Evolutionary conservation across 768 basidiomycete species (phyloP).

Genomic region (Trametes punicea): DNA sequence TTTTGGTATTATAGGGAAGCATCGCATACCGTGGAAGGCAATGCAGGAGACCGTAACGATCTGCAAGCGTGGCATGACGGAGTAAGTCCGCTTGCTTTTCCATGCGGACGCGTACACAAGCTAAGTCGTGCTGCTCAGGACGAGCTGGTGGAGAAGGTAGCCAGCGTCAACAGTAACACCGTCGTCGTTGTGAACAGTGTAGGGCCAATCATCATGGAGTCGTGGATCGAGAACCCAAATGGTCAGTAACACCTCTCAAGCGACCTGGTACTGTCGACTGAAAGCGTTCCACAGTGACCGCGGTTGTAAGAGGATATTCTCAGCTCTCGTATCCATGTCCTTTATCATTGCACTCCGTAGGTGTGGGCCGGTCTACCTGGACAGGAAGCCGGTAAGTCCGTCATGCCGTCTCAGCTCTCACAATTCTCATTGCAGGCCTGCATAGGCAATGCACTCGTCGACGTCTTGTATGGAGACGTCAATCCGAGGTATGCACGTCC

Average conservation of each 20-base stretch:
- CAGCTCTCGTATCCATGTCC: constrained; percentile 23
- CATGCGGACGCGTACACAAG: not conserved
- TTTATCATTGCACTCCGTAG: constrained; percentile 1
- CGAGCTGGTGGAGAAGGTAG: constrained; percentile 43
- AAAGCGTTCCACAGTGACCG: constrained; percentile 18
- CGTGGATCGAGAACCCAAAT: constrained; percentile 48
- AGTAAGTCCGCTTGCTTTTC: constrained; percentile 17
- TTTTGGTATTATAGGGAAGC: constrained; percentile 25
- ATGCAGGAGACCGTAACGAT: constrained; percentile 32
- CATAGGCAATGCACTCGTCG: constrained; percentile 36
- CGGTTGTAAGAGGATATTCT: constrained; percentile 36
- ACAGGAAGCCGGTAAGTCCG: constrained; percentile 44
- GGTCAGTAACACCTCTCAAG: constrained; percentile 27
- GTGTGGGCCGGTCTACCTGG: constrained; percentile 41
- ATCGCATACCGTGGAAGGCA: constrained; percentile 33
- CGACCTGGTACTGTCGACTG: not conserved
- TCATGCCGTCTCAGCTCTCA: not conserved
- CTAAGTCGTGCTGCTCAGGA: constrained; percentile 16
- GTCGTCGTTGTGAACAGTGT: constrained; percentile 68
- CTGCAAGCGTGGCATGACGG: constrained; percentile 28
- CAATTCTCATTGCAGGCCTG: not conserved
- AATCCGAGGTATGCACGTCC: constrained; percentile 42
- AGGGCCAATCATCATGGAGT: constrained; percentile 47
- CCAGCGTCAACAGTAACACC: constrained; percentile 53
- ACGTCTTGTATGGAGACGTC: constrained; percentile 46